Evolutionary conservation across 2,329 filamentous ascomycete genomes (phyloP).

Genomic region (Colletotrichum sp.): DNA sequence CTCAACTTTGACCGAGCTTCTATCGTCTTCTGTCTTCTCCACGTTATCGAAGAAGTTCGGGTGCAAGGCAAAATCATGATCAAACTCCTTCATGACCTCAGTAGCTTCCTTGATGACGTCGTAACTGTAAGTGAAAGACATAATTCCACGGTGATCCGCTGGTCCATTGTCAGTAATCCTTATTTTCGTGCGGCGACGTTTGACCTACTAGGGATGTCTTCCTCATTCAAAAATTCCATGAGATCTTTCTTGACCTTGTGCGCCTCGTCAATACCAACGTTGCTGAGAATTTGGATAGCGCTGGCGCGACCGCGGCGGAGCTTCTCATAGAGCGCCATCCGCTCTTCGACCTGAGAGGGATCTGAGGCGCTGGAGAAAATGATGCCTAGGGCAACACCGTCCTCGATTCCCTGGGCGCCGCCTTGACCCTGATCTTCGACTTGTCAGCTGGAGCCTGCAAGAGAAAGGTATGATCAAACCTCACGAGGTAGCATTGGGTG

Average conservation of each 20-base stretch:
- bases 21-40: neutral
- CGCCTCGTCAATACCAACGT: constrained; percentile 37
- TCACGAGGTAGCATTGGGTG: constrained; percentile 43
- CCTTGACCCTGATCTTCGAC: constrained; percentile 42
- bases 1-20: neutral
- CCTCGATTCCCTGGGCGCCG: constrained; percentile 39
- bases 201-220: constrained; percentile 28
- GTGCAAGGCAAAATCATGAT: constrained; percentile 23
- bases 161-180: neutral
- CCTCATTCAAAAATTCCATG: constrained; percentile 28
- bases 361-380: constrained; percentile 28
- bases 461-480: constrained; percentile 5
- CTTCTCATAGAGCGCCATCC: constrained; percentile 29
- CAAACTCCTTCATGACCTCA: constrained; percentile 22
- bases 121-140: constrained; percentile 24
- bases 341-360: constrained; percentile 24
- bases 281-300: constrained; percentile 43
- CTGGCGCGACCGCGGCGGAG: constrained; percentile 33
- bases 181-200: too few relatives aligned
- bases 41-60: constrained; percentile 25
- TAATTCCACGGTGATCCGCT: constrained; percentile 8
- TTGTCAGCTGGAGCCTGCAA: neutral
- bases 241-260: constrained; percentile 32
- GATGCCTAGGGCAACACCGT: constrained; percentile 35
- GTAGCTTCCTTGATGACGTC: constrained; percentile 24